phyloP scores from a whole-genome alignment of 768 basidiomycete species.

The Leccinum subtestaceum region DNA sequence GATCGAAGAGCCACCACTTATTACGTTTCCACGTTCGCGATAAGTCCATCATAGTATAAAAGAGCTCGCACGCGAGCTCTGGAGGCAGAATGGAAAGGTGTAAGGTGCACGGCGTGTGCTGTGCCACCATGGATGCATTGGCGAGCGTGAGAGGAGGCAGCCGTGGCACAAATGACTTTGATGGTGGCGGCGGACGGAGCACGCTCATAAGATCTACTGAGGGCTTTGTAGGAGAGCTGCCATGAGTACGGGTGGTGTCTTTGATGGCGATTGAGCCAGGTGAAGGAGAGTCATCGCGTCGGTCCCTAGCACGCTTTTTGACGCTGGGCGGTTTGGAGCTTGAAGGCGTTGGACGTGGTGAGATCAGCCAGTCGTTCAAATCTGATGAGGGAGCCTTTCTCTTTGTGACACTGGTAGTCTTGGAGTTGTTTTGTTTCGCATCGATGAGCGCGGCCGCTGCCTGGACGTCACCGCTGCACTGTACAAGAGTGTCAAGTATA shows the following conservation, averaged over 20 bases:
- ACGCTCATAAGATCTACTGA: constrained; percentile 52
- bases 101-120: constrained; percentile 73
- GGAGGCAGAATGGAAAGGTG: constrained; percentile 68
- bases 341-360: constrained; percentile 17
- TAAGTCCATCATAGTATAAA: constrained; percentile 65
- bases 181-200: constrained; percentile 47
- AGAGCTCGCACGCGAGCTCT: constrained; percentile 72
- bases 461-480: constrained; percentile 54
- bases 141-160: constrained; percentile 62
- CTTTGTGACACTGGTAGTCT: constrained; percentile 24
- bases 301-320: constrained; percentile 16
- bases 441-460: constrained; percentile 45
- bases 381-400: constrained; percentile 49
- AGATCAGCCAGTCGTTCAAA: constrained; percentile 55
- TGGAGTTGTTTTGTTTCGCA: constrained; percentile 17
- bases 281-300: background rate
- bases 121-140: constrained; percentile 59
- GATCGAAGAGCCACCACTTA: constrained; percentile 84
- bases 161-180: constrained; percentile 33
- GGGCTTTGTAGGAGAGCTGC: constrained; percentile 29
- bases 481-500: constrained; percentile 59
- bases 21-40: constrained; percentile 66
- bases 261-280: constrained; percentile 11
- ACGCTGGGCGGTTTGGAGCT: constrained; percentile 19
- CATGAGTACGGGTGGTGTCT: constrained; percentile 13